Evolutionary conservation across 1,284 basidiomycete genomes (phyloP), one percentile per base, ranked within the genome.

Genomic region (Acaromyces ingoldii): DNA sequence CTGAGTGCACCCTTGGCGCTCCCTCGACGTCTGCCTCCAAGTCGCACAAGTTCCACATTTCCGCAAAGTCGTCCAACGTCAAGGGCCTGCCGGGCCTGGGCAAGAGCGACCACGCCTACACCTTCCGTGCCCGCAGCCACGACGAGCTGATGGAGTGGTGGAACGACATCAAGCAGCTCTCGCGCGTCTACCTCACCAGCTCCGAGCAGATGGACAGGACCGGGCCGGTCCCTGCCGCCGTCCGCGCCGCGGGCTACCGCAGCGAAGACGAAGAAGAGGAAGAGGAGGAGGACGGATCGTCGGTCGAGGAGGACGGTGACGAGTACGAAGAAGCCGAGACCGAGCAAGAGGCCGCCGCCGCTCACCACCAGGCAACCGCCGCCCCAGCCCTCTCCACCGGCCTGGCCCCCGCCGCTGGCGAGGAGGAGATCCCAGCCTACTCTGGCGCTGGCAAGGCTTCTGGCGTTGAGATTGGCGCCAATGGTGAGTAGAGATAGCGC

Each of bases 91-190:
- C 82, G 56, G 82, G 84, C 66, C 71, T 81, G 54, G 76, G 79
- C 56, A 76, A 78, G 55, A 74, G 77, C 53, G 80, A 81, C 53
- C 79, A 79, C 55, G 89, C 89, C 22, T 97, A 89, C 85, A 90
- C 85, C 41, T 97, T 98, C 82, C 84, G 91, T 47, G 84, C 88
- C 39, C 81, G 92, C 60, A 87, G 84, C 63, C 85, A 89, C 72
- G 92, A 97, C 64, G 93, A 96, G 74, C 91, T 97, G 89, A 92
- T 97, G 90, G 93, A 97, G 79, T 96, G 95, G 88, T 98, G 95
- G 93, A 97, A 97, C 77, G 95, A 97, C 77, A 82, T 95, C 51
- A 82, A 91, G 67, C 95, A 97, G 90, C 81, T 98, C 53, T 92
- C 89, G 73, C 91, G 92, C 55, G 81, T 93, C 62, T 98, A 97